Percentiles rank a stretch among this genome's conserved stretches.
Conservation (phyloP, 78 protist species). For the Protostelium mycophagum region DNA sequence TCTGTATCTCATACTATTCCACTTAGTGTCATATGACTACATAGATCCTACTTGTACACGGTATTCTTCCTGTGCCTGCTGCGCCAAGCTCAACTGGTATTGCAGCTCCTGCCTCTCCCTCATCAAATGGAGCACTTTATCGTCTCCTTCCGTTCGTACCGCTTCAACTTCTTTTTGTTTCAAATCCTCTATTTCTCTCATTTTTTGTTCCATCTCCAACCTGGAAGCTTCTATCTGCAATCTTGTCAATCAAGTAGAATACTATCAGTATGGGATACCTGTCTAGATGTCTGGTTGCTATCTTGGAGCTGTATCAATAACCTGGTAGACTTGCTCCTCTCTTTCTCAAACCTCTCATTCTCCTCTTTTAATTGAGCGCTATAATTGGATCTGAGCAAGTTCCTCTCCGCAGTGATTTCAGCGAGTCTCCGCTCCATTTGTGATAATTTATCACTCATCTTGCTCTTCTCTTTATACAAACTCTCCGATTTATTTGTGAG, state of each 20-base stretch:
- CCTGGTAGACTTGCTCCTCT: not conserved
- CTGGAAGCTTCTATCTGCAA: not conserved
- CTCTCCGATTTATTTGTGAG: not conserved
- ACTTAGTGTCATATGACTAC: not conserved
- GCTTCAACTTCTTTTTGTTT: not conserved
- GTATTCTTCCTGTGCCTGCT: not conserved
- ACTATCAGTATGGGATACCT: not conserved
- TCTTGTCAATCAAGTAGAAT: not conserved
- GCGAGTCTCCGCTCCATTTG: not conserved
- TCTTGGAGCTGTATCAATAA: not conserved
- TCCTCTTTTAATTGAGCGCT: not conserved
- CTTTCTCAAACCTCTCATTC: not conserved
- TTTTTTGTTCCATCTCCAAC: not conserved
- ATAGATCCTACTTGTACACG: not conserved
- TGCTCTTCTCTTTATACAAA: not conserved
- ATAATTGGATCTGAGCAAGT: not conserved
- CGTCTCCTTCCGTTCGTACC: not conserved
- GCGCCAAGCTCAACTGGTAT: not conserved
- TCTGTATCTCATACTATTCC: not conserved
- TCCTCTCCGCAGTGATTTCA: not conserved
- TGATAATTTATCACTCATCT: not conserved
- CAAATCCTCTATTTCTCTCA: not conserved
- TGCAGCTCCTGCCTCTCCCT: not conserved
- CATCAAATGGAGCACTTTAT: not conserved
- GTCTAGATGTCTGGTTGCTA: not conserved